Base-by-base conservation (phyloP, 1,139 yeast genomes). In the Geotrichum carabidarum region DNA sequence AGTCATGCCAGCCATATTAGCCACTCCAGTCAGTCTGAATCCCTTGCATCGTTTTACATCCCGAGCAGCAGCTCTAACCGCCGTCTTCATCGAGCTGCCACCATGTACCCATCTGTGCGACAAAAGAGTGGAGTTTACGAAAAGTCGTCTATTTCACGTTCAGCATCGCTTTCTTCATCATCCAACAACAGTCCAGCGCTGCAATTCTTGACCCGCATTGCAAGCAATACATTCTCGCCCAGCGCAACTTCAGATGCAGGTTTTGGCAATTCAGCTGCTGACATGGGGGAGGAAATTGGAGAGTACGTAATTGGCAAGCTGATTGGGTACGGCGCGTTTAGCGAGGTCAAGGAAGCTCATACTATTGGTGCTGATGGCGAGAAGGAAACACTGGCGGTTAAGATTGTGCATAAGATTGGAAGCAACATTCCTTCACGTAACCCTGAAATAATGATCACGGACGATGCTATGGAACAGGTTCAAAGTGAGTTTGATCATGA, bases 301-400 rank as follows among this genome's bases (percentile, higher is more conserved):
- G 78, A 62, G 15, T 71, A 68, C 55, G 64, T 65, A 31, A 61
- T 72, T 22, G 96, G 95, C 0, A 82, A 81, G 61, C 79, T 85
- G n/a, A 83, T 90, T 59, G 96, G 96, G 0, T 81, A 80, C 65
- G 98, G 98, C 8, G 95, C 96, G 0, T 90, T 94, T 86, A 95
- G 96, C 2, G 80, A 86, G 36, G 86, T 91, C n/a, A 74, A 95
- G 58, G 94, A 86, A 67, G 88, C 94, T 59, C 66, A 65, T 38
- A 68, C 70, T 56, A 68, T 68, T 55, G 67, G 65, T 64, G 46
- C 59, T 15, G 70, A 71, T 49, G 83, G 83, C 1, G 45, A 59
- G 35, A 60, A 62, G 53, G 71, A 72, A 6, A 70, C 77, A 0
- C 77, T 79, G 59, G 97, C 96, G 0, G 82, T 89, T 63, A 90